Conservation (phyloP, 345 rosid genomes). For the Sisymbrium irio region DNA sequence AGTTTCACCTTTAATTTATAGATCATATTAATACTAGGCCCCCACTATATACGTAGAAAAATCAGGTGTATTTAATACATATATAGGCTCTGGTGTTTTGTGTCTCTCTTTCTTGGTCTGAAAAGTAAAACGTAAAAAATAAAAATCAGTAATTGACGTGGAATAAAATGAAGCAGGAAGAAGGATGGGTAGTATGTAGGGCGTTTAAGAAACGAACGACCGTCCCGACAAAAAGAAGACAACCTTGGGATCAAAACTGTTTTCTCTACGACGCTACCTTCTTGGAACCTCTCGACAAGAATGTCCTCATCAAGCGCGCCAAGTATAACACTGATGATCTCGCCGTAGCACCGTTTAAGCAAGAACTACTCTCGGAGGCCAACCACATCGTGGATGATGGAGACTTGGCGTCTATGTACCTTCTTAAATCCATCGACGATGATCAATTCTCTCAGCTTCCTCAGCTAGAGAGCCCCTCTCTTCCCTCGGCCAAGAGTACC, state of each 20-base stretch:
- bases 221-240: conserved; percentile 51
- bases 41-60: background rate
- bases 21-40: background rate
- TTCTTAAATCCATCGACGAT: background rate
- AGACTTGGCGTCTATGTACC: conserved; percentile 39
- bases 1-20: background rate
- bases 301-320: conserved; percentile 14
- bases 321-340: conserved; percentile 44
- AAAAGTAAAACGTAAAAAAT: background rate
- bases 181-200: conserved; percentile 99
- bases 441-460: conserved; percentile 64
- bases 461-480: conserved; percentile 79
- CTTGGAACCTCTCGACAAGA: conserved; percentile 36
- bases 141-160: background rate
- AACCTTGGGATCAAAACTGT: conserved; percentile 65
- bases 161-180: conserved; percentile 57
- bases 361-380: conserved; percentile 15
- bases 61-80: background rate
- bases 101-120: background rate
- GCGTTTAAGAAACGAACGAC: conserved; percentile 83
- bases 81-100: background rate
- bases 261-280: conserved; percentile 34
- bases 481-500: conserved; percentile 21
- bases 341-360: conserved; percentile 13
- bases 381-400: conserved; percentile 48